Conservation (phyloP, 371 early-diverging fungal genomes). For the Lichtheimia ornata region DNA sequence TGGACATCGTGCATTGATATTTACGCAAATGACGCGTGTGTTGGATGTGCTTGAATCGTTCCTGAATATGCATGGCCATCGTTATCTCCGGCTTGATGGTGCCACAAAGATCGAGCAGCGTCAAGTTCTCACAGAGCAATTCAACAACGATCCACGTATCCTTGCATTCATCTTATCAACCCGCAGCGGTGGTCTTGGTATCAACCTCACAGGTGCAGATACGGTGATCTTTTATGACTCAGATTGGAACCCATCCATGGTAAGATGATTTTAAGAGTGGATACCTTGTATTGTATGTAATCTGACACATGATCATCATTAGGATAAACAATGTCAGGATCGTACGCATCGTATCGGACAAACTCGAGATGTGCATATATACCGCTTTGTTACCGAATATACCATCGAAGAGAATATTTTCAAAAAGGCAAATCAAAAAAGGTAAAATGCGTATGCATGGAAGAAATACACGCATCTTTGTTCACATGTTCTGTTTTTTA, state of each 20-base stretch:
- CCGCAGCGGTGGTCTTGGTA: slow-evolving; percentile 95
- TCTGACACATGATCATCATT: not conserved
- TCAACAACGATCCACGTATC: slow-evolving; percentile 81
- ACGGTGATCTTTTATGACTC: slow-evolving; percentile 95
- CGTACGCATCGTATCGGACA: slow-evolving; percentile 96
- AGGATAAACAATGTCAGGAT: slow-evolving; percentile 69
- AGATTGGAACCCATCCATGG: slow-evolving; percentile 96
- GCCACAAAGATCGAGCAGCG: slow-evolving; percentile 84
- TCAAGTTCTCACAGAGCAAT: slow-evolving; percentile 85
- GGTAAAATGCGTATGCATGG: slow-evolving; percentile 28
- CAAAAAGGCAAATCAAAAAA: slow-evolving; percentile 84
- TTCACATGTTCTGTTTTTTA: not conserved
- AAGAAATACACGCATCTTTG: not conserved
- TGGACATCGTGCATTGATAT: slow-evolving; percentile 89
- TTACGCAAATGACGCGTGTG: slow-evolving; percentile 99
- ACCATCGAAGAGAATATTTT: slow-evolving; percentile 92
- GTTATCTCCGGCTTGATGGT: slow-evolving; percentile 88
- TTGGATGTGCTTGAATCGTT: slow-evolving; percentile 97
- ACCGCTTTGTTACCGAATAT: slow-evolving; percentile 83
- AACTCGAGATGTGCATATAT: slow-evolving; percentile 90
- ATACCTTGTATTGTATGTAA: not conserved
- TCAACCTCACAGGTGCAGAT: slow-evolving; percentile 96
- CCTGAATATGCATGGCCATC: slow-evolving; percentile 83
- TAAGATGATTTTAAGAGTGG: slow-evolving; percentile 24
- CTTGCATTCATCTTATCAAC: slow-evolving; percentile 91